Base-by-base conservation (phyloP, 192 early-diverging fungal genomes). In the Backusella sp. region DNA sequence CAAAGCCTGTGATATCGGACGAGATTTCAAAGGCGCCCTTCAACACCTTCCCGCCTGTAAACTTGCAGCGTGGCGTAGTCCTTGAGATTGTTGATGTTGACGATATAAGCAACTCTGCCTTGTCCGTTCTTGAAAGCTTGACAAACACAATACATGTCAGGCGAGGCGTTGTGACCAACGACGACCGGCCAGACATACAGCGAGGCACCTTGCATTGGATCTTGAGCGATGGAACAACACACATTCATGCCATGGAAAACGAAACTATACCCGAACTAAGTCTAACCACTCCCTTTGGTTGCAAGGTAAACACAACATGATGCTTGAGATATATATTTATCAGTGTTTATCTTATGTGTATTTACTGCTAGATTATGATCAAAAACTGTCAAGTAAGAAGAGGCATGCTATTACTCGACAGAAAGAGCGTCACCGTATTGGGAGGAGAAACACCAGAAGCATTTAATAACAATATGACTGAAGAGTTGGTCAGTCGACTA, bases 181-280 rank as follows among this genome's bases (percentile, higher is more conserved):
- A 28, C 0, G 21, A 23, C 26, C 56, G 30, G 14, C 21, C 56
- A 28, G 56, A 62, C 12, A 62, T 62, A 62, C 56, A 62, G 14
- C 56, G 56, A 2, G 56, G 56, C 2, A 62, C 23, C 2, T 62
- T 62, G 56, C 56, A 62, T 28, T 62, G 56, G 56, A 62, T 62
- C 23, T n/a, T 62, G 26, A 62, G 56, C 21, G 56, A 62, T 62
- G 56, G 56, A 12, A 28, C 56, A 28, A 62, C 56, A 14, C 56
- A 62, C 21, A 62, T 62, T 62, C 56, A 62, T 62, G 56, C 56
- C 56, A 28, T 62, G 56, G 56, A 62, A 62, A 28, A 62, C 2
- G 9, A 62, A 62, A 62, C 56, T 62, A 62, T 62, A 28, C 56
- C 56, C 53, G 21, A 11, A 26, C 9, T 56, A 56, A 56, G 6